These are phyloP conservation scores for Sporisorium iseilematis-ciliati DNA, from an alignment of 1,284 basidiomycete species.

Conservation along the genomic window DNA sequence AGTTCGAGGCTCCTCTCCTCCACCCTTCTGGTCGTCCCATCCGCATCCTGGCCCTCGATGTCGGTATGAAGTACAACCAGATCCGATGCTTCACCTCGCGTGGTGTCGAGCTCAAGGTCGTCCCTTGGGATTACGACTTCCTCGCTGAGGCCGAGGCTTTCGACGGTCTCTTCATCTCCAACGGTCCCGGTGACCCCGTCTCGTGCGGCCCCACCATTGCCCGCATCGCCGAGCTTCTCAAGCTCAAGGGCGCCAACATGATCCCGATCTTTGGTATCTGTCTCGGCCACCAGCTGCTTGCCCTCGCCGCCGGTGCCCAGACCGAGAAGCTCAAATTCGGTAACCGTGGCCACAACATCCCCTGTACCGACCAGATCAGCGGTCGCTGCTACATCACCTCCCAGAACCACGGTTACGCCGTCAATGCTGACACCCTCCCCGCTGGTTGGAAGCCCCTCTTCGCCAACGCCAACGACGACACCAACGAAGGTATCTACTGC, in stretches of 20 bases:
- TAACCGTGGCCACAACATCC: constrained; percentile 98
- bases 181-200: constrained; percentile 97
- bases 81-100: constrained; percentile 95
- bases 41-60: constrained; percentile 91
- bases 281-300: constrained; percentile 96
- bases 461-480: constrained; percentile 94
- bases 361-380: constrained; percentile 91
- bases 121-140: constrained; percentile 97
- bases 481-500: constrained; percentile 94
- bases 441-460: constrained; percentile 93
- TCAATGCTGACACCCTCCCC: constrained; percentile 84
- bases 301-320: constrained; percentile 90
- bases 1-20: constrained; percentile 71
- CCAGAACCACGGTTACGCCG: constrained; percentile 99
- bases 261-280: constrained; percentile 98
- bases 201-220: constrained; percentile 78
- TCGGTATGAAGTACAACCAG: constrained; percentile 99
- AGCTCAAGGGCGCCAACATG: constrained; percentile 74
- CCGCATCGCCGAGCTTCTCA: constrained; percentile 79
- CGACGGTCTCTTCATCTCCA: constrained; percentile 96
- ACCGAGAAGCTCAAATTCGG: constrained; percentile 99
- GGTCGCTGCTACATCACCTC: constrained; percentile 99
- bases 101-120: constrained; percentile 94
- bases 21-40: constrained; percentile 85
- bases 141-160: constrained; percentile 79